Evolutionary conservation across 345 rosid species (phyloP), one percentile per base, ranked within the genome.

Genomic region (Limnanthes douglasii): DNA sequence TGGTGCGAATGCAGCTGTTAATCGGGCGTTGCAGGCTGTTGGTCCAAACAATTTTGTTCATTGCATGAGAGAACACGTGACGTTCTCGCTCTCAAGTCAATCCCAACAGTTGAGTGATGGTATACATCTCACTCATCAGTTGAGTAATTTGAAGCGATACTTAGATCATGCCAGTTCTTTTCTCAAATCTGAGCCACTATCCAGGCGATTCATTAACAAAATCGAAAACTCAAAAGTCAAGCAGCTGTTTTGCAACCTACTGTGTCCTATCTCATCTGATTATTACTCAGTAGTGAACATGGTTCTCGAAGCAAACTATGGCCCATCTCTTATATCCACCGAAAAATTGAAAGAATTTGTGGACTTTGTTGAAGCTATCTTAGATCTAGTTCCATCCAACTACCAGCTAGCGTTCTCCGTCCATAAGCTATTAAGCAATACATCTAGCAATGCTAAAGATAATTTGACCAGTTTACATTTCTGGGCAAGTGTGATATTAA

Each of bases 61-160:
- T 48, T 90, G 84, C 37, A 51, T 84, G 49, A 77, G 58, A 59
- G 94, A 84, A 51, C 90, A 84, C 49, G 80, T 93, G 21, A 19
- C 35, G 45, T 54, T 77, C 43, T 49, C 68, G 69, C 68, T 68
- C 17, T 49, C 34, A 24, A 33, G 44, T 25, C 71, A 48, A 44
- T 28, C 56, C 21, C 50, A 44, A 30, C 23, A 41, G 19, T 59
- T 62, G 9, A 62, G 48, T 16, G 69, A 41, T 22, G 56, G 65
- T 48, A n/a, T n/a, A n/a, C 31, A 54, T 24, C 23, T 66, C 17
- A 46, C 62, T 15, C 53, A 57, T 55, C 72, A 65, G 36, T 23
- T 77, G 37, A 61, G 54, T 28, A 58, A 65, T 33, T 59, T 78
- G 67, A 70, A 57, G 11, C 50, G 27, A 27, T 84, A 84, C 34